Base-by-base conservation (phyloP, 495 filamentous ascomycete species). In the Durotheca rogersii region DNA sequence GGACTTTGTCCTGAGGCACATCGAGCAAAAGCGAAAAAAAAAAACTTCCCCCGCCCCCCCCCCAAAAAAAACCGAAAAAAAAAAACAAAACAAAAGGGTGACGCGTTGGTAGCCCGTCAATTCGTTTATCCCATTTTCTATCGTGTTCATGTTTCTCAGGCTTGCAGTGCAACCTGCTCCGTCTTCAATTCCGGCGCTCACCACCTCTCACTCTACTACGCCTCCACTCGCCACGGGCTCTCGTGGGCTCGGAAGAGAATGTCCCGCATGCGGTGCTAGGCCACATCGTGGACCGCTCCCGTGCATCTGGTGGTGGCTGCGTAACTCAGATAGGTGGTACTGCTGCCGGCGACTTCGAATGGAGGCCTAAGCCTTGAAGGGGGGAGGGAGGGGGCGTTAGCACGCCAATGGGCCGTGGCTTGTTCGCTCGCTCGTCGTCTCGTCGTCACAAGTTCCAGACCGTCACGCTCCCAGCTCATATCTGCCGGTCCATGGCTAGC, bases 401-500 rank as follows among this genome's bases (percentile, higher is more conserved):
- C 11, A 25, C 4, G 34, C 25, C 12, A 25, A 27, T 32, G 17
- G 19, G n/a, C n/a, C n/a, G n/a, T n/a, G n/a, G n/a, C n/a, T n/a
- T n/a, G n/a, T n/a, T 48, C 44, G 44, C 50, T 48, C 53, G 40
- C 20, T 46, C 15, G 17, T 46, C 34, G 10, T 30, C 20, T 29
- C 36, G 14, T 7, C n/a, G 5, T 18, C 23, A 7, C 15, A 46
- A 43, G n/a, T n/a, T 37, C 41, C 25, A 46, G 55, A 41, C 6
- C 30, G 19, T 33, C 16, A 18, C 17, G 23, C 29, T 41, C 11
- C 47, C 20, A 36, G 30, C 35, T n/a, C n/a, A 46, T 21, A 45
- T 39, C 37, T 51, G 21, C 51, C 51, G 50, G 11, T 38, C n/a
- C 39, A 53, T 46, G 34, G 45, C 51, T 54, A 23, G 18, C 56